phyloP scores from a whole-genome alignment of 345 rosid genomes.

The Euphorbia lathyris region DNA sequence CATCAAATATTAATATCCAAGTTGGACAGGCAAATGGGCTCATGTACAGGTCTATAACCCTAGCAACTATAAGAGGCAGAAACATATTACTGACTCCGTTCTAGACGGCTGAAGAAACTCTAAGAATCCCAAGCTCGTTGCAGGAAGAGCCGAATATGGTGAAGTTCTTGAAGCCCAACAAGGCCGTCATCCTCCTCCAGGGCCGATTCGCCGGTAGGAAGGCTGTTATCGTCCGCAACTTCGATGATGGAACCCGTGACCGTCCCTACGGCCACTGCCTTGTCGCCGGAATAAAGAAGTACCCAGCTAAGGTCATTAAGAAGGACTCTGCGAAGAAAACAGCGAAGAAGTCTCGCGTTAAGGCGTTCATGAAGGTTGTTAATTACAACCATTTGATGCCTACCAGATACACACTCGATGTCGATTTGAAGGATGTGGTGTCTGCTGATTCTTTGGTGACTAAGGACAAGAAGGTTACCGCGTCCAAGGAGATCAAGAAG shows the following conservation, averaged over 20 bases:
- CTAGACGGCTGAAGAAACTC: background rate
- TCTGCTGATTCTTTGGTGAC: background rate
- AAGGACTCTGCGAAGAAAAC: conserved; percentile 8
- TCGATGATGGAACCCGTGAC: conserved; percentile 10
- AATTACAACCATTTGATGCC: conserved; percentile 15
- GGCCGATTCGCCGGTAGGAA: conserved; percentile 14
- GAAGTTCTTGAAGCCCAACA: conserved; percentile 13
- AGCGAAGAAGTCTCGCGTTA: conserved; percentile 14
- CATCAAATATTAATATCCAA: no score
- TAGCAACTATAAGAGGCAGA: background rate
- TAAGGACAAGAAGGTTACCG: conserved; percentile 9
- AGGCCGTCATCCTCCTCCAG: conserved; percentile 10
- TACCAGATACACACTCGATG: conserved; percentile 7
- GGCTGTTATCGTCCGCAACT: conserved; percentile 10
- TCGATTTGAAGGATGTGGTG: conserved; percentile 14
- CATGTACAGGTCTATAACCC: no score
- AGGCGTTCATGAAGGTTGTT: conserved; percentile 10
- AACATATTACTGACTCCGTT: no score
- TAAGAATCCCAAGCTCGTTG: background rate
- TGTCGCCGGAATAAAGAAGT: conserved; percentile 7
- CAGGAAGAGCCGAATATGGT: background rate
- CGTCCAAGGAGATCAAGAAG: conserved; percentile 10
- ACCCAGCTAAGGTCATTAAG: conserved; percentile 10
- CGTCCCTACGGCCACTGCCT: conserved; percentile 16
- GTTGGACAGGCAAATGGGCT: no score